Evolutionary conservation across 2,329 filamentous ascomycete species (phyloP).

Genomic region (Calonectria henricotiae): DNA sequence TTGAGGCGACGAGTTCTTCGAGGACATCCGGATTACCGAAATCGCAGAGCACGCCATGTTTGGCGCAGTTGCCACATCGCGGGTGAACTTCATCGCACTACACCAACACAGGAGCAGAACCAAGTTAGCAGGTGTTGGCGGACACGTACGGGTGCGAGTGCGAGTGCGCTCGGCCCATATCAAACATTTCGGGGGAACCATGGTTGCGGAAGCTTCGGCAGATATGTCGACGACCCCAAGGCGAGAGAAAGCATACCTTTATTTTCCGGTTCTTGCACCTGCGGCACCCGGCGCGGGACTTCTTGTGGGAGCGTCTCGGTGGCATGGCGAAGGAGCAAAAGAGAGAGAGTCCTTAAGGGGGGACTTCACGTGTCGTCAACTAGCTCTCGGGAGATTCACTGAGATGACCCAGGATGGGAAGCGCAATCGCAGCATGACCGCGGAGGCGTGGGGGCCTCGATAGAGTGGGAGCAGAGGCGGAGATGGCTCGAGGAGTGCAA

Average conservation of each 20-base stretch:
- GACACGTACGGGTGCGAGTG: slow-evolving; percentile 20
- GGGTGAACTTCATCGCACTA: slow-evolving; percentile 79
- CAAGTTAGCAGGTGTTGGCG: slow-evolving; percentile 39
- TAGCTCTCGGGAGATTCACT: slow-evolving; percentile 45
- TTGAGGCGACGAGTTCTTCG: slow-evolving; percentile 62
- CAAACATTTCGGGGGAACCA: slow-evolving; percentile 20
- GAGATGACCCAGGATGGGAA: slow-evolving; percentile 50
- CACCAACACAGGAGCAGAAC: slow-evolving; percentile 26
- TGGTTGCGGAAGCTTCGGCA: slow-evolving; percentile 27
- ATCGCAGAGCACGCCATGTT: slow-evolving; percentile 78
- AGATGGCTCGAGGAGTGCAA: slow-evolving; percentile 35
- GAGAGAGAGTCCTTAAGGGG: slow-evolving; percentile 13
- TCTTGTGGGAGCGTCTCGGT: slow-evolving; percentile 79
- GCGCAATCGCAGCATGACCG: slow-evolving; percentile 54
- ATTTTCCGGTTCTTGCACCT: slow-evolving; percentile 80
- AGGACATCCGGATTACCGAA: slow-evolving; percentile 71
- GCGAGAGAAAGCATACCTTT: slow-evolving; percentile 67
- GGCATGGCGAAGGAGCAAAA: slow-evolving; percentile 65
- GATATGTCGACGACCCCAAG: background rate
- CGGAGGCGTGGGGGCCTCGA: slow-evolving; percentile 50
- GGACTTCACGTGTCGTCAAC: slow-evolving; percentile 48
- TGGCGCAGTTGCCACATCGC: slow-evolving; percentile 77
- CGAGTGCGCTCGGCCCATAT: slow-evolving; percentile 19
- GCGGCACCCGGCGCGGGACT: slow-evolving; percentile 78
- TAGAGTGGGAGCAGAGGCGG: slow-evolving; percentile 33